Evolutionary conservation across 305 asterid species (phyloP), one percentile per base, ranked within the genome.

Genomic region (Fraxinus sp.): DNA sequence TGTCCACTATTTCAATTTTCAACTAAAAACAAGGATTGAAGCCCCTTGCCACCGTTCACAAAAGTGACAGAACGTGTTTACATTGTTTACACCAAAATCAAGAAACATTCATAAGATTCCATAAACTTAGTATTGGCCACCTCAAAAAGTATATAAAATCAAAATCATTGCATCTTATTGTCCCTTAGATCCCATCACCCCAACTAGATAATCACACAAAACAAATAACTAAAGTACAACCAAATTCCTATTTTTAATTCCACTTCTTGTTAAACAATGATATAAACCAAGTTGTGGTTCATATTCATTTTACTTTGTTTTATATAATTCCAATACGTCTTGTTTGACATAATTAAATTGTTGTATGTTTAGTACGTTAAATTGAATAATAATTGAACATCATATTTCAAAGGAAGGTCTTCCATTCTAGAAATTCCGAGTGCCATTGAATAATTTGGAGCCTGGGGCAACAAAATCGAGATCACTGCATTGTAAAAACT

Each of bases 101-200:
- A 59, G 13, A 18, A 57, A 59, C 30, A 59, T 14, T n/a, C 26
- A n/a, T 22, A 41, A n/a, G 77, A 79, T 79, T 75, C 75, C 57
- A 52, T 71, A 68, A 39, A 68, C 73, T 46, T 9, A 79, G 35
- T 35, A 26, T 66, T 26, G 74, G 74, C 74, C 14, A 20, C 32
- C 28, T 20, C 14, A 66, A 8, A 26, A 26, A 66, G 1, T 10
- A 22, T 2, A 22, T 20, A 7, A 22, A 26, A n/a, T n/a, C 39
- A 39, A 39, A 16, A 72, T 30, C 70, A 70, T 80, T 26, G 76
- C 68, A 80, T 33, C 9, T 20, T 26, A 62, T 77, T 64, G 70
- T 77, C 49, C 74, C 86, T 64, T 83, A 74, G 81, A 66, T 83
- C 84, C 81, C 71, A 76, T 80, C 87, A 79, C 76, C n/a, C 22